Base-by-base conservation (phyloP, 169 alveolate genomes). In the Plasmodium knowlesi region DNA sequence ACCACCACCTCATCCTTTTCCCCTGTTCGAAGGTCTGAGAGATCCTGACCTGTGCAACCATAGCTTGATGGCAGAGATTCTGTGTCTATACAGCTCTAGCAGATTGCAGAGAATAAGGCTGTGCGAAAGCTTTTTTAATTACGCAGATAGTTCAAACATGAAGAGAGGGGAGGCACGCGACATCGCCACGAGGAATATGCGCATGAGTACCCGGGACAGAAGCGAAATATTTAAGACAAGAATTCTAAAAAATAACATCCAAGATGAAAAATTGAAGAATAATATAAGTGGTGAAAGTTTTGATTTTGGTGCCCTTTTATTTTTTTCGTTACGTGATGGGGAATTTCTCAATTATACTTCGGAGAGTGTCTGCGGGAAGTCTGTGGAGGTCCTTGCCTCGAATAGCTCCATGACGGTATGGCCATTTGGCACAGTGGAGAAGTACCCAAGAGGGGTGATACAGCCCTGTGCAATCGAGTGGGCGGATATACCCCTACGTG, bases 311-410 rank as follows among this genome's bases (percentile, higher is more conserved):
- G 93, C 93, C 3, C 82, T 88, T 34, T 88, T 88, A 88, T 88
- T 88, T 78, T 88, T 88, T 88, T 88, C 93, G 3, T 46, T 88
- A 78, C 78, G 70, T 88, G 93, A 88, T 50, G 93, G 93, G 2
- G 93, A 88, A 57, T 88, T 88, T 78, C 80, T 88, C 61, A 88
- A 79, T 78, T 88, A 88, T n/a, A 88, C 74, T 54, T 78, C 93
- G 22, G 93, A 88, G 82, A 74, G 80, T 88, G 83, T 88, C 14
- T 88, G 93, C 78, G 93, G 93, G n/a, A 12, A 74, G 39, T 78
- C 93, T 4, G 93, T 88, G 25, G 93, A 88, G 82, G 93, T 88
- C 25, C 84, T 88, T 6, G 82, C 93, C 32, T 88, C 93, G n/a
- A 88, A 88, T 30, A 78, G 37, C 22, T 54, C 85, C 72, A 88